Percentiles rank a stretch among this genome's conserved stretches.
Evolutionary conservation across 1,139 yeast genomes (phyloP).

Genomic region (Hyphopichia buzzinii): DNA sequence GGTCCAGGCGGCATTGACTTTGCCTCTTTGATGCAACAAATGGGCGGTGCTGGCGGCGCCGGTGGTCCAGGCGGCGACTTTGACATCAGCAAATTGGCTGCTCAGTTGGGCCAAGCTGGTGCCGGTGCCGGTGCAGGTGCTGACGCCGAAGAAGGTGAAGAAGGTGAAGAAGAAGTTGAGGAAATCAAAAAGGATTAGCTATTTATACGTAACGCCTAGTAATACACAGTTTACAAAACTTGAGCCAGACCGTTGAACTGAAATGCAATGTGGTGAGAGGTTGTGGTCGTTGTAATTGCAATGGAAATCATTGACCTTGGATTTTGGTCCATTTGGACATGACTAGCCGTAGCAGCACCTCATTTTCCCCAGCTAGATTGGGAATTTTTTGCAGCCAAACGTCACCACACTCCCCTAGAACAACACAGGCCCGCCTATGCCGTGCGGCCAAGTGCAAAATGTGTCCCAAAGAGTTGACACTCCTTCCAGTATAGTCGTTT

Average conservation of each 20-base stretch:
- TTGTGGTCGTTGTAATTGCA: too few species aligned
- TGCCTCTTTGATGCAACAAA: constrained; percentile 19
- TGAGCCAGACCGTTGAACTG: too few species aligned
- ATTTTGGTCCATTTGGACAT: constrained; percentile 14
- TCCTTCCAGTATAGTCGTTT: background rate
- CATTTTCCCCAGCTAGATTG: constrained; percentile 1
- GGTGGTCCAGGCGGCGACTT: constrained; percentile 34
- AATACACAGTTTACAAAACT: too few species aligned
- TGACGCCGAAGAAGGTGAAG: constrained; percentile 30
- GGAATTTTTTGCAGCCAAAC: constrained; percentile 1
- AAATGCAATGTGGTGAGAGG: too few species aligned
- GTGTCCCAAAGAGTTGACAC: background rate
- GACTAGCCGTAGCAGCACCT: constrained; percentile 9
- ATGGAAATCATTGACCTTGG: too few species aligned
- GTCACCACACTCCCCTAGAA: background rate
- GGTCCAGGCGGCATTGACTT: constrained; percentile 29
- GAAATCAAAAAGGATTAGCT: constrained; percentile 12
- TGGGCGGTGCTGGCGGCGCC: constrained; percentile 21
- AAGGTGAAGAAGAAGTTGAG: constrained; percentile 26
- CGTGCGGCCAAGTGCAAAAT: background rate
- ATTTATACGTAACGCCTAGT: too few species aligned
- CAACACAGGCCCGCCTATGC: background rate
- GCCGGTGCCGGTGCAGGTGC: constrained; percentile 24
- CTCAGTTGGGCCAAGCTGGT: constrained; percentile 46
- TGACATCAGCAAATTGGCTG: constrained; percentile 39